phyloP scores from a whole-genome alignment of 805 yeast genomes.

The Teunomyces lycoperdinae region DNA sequence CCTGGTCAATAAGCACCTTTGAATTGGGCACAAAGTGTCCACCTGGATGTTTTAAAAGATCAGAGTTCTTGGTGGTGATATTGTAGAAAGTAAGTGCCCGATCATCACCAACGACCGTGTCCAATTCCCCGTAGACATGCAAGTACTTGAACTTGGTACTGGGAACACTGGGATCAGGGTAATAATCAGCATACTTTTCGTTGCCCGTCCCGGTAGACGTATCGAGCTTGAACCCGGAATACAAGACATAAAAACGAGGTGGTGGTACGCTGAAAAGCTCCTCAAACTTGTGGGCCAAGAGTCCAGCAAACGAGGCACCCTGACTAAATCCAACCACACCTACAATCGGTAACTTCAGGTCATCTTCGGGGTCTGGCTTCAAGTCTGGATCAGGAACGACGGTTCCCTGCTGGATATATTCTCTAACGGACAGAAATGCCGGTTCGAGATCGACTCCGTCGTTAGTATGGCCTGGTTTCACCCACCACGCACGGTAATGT shows the following conservation, averaged over 20 bases:
- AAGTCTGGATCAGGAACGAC: slow-evolving; percentile 28
- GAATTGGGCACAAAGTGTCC: slow-evolving; percentile 96
- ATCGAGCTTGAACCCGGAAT: slow-evolving; percentile 57
- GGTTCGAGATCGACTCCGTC: slow-evolving; percentile 49
- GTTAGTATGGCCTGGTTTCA: slow-evolving; percentile 42
- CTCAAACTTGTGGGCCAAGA: slow-evolving; percentile 59
- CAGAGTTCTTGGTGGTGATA: slow-evolving; percentile 41
- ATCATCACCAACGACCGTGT: slow-evolving; percentile 76
- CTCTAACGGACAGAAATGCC: slow-evolving; percentile 46
- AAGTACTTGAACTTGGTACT: slow-evolving; percentile 38
- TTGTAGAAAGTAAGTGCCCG: slow-evolving; percentile 60
- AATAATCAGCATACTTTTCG: slow-evolving; percentile 21
- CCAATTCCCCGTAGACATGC: slow-evolving; percentile 83
- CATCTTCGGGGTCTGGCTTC: slow-evolving; percentile 17
- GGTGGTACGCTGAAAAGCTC: slow-evolving; percentile 44
- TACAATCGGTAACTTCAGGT: slow-evolving; percentile 56
- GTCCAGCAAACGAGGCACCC: slow-evolving; percentile 86
- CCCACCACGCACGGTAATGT: slow-evolving; percentile 74
- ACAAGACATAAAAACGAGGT: slow-evolving; percentile 67
- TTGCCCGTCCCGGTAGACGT: slow-evolving; percentile 24
- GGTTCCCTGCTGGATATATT: slow-evolving; percentile 58
- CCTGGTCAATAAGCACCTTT: slow-evolving; percentile 45
- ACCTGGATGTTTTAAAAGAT: slow-evolving; percentile 83
- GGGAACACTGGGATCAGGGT: slow-evolving; percentile 19
- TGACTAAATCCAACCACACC: slow-evolving; percentile 93